Evolutionary conservation across 2,329 filamentous ascomycete genomes (phyloP).

Genomic region (Ascomycota sp.): DNA sequence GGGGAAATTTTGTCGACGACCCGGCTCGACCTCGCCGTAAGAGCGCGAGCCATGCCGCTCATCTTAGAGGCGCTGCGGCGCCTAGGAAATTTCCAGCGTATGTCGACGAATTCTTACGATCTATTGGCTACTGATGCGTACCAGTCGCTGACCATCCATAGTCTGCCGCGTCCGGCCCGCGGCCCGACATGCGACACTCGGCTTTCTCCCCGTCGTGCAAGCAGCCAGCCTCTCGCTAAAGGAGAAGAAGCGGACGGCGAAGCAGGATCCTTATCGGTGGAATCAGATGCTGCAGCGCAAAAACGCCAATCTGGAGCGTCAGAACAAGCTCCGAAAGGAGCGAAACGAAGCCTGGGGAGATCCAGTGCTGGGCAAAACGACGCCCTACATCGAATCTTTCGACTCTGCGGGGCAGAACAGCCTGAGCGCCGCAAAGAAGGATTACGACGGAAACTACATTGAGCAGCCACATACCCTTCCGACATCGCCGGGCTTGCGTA

Average conservation of each 20-base stretch:
- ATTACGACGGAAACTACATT: slow-evolving; percentile 19
- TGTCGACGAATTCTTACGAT: slow-evolving; percentile 6
- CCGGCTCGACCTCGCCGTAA: not conserved
- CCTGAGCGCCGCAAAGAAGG: slow-evolving; percentile 13
- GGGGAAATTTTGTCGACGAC: slow-evolving; percentile 14
- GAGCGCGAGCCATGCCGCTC: slow-evolving; percentile 35
- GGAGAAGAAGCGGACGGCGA: slow-evolving; percentile 41
- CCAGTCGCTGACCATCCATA: slow-evolving; percentile 11
- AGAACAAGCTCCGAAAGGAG: slow-evolving; percentile 41
- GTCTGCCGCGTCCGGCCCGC: slow-evolving; percentile 36
- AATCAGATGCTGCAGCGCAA: slow-evolving; percentile 67
- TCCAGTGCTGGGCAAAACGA: slow-evolving; percentile 55
- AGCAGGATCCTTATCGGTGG: slow-evolving; percentile 61
- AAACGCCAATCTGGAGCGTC: slow-evolving; percentile 57
- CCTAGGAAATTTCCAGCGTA: slow-evolving; percentile 37
- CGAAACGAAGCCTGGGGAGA: slow-evolving; percentile 47
- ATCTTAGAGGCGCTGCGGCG: slow-evolving; percentile 39
- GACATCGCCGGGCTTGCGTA: slow-evolving; percentile 35
- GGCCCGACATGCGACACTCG: slow-evolving; percentile 20
- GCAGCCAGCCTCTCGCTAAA: slow-evolving; percentile 39
- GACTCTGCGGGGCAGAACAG: slow-evolving; percentile 35
- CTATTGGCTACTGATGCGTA: no score
- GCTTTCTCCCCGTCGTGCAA: slow-evolving; percentile 36
- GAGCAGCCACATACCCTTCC: slow-evolving; percentile 20
- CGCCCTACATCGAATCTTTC: slow-evolving; percentile 67